These are phyloP conservation scores for Annulohypoxylon stygium DNA, from an alignment of 495 filamentous ascomycete genomes.

Conservation along the genomic window DNA sequence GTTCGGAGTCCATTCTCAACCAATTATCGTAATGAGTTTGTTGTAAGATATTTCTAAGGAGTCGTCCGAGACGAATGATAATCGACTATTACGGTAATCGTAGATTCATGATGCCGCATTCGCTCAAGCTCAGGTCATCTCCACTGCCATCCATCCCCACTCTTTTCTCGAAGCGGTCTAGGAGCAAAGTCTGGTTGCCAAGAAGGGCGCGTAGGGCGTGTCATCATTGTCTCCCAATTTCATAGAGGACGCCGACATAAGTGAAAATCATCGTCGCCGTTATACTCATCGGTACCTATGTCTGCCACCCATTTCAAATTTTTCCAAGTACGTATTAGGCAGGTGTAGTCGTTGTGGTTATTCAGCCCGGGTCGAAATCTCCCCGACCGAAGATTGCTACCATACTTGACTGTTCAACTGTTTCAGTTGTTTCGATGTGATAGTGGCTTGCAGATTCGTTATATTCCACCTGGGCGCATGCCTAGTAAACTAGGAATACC, in stretches of 20 bases:
- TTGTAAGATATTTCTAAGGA: background rate
- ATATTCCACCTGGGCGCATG: too few relatives aligned
- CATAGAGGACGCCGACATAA: too few relatives aligned
- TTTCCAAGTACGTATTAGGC: too few relatives aligned
- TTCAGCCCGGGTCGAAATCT: background rate
- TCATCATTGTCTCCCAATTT: background rate
- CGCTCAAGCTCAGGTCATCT: background rate
- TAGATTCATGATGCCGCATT: background rate
- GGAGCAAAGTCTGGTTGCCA: background rate
- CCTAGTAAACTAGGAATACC: too few relatives aligned
- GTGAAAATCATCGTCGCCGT: too few relatives aligned
- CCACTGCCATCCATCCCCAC: background rate
- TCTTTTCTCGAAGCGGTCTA: background rate
- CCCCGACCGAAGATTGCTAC: background rate
- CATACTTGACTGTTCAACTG: background rate
- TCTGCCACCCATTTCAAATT: too few relatives aligned
- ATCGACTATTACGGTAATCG: background rate
- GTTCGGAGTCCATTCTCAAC: conserved; percentile 13
- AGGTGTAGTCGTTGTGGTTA: too few relatives aligned
- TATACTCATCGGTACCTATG: background rate
- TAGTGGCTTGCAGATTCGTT: conserved; percentile 6
- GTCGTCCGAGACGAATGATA: background rate
- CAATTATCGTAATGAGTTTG: too few relatives aligned
- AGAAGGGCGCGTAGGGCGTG: background rate
- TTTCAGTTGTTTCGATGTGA: background rate